phyloP scores from a whole-genome alignment of 768 basidiomycete genomes.

The Tricholomella constricta region DNA sequence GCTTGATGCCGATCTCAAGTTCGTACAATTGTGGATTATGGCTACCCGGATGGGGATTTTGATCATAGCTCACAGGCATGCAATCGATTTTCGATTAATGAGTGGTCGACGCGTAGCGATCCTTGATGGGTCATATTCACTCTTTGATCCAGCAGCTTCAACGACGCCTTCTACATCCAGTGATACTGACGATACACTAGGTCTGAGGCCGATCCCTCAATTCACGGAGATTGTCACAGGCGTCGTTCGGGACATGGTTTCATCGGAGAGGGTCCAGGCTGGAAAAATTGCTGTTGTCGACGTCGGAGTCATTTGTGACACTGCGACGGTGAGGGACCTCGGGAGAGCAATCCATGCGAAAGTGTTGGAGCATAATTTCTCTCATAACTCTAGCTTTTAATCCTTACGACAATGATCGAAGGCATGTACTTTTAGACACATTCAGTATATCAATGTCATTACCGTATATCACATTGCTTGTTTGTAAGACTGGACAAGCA shows the following conservation, averaged over 20 bases:
- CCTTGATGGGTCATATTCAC: slow-evolving; percentile 70
- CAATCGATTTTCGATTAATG: slow-evolving; percentile 80
- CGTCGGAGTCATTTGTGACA: slow-evolving; percentile 64
- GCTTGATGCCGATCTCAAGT: slow-evolving; percentile 70
- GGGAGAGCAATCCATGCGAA: slow-evolving; percentile 41
- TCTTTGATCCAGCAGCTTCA: slow-evolving; percentile 38
- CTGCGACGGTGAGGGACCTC: slow-evolving; percentile 45
- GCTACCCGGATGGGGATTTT: neutral
- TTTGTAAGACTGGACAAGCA: too few relatives aligned
- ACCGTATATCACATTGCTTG: neutral
- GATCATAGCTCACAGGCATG: slow-evolving; percentile 50
- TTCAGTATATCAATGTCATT: neutral
- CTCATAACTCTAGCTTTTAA: neutral
- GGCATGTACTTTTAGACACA: neutral
- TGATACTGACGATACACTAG: slow-evolving; percentile 25
- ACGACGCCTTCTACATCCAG: slow-evolving; percentile 6
- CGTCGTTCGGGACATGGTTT: slow-evolving; percentile 45
- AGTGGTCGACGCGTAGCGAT: slow-evolving; percentile 64
- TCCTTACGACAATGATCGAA: too few relatives aligned
- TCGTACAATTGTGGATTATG: slow-evolving; percentile 13
- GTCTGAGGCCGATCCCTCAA: slow-evolving; percentile 61
- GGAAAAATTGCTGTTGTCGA: slow-evolving; percentile 58
- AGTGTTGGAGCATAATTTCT: slow-evolving; percentile 7
- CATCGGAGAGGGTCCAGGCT: slow-evolving; percentile 28
- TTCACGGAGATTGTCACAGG: slow-evolving; percentile 53